Conservation (phyloP, 306 rosid genomes). For the Lupinus albus region DNA sequence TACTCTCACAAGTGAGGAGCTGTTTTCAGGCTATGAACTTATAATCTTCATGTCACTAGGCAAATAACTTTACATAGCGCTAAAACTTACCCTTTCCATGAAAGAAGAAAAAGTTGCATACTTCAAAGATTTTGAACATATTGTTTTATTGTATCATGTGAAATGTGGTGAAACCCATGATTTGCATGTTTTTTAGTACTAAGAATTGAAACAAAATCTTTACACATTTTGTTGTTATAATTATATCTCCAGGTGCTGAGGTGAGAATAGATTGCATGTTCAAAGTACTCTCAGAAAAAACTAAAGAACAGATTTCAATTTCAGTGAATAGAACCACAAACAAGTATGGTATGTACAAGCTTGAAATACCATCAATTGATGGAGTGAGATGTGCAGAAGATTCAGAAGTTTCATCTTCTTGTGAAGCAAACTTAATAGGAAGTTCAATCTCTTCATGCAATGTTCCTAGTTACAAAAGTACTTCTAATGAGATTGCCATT, state of each 20-base stretch:
- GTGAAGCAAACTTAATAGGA: constrained; percentile 69
- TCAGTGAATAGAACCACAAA: constrained; percentile 93
- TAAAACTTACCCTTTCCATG: too few relatives aligned
- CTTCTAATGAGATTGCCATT: constrained; percentile 73
- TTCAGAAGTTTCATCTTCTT: constrained; percentile 67
- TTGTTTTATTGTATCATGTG: too few relatives aligned
- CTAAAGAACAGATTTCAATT: constrained; percentile 70
- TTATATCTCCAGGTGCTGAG: constrained; percentile 66
- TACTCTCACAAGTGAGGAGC: too few relatives aligned
- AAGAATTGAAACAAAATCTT: not conserved
- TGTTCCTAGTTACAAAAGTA: constrained; percentile 80
- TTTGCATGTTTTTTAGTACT: not conserved
- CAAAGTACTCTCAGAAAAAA: constrained; percentile 67
- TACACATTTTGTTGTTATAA: not conserved
- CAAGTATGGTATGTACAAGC: constrained; percentile 67
- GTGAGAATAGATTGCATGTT: constrained; percentile 78
- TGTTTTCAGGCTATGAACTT: too few relatives aligned
- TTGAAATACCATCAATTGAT: constrained; percentile 89
- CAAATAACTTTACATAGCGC: too few relatives aligned
- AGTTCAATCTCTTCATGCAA: constrained; percentile 78
- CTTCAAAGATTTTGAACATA: too few relatives aligned
- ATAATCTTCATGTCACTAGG: too few relatives aligned
- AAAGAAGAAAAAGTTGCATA: too few relatives aligned
- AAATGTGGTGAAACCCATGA: not conserved
- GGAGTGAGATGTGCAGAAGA: constrained; percentile 93